Base-by-base conservation (phyloP, 2,329 filamentous ascomycete genomes). In the Nigrospora sphaerica region DNA sequence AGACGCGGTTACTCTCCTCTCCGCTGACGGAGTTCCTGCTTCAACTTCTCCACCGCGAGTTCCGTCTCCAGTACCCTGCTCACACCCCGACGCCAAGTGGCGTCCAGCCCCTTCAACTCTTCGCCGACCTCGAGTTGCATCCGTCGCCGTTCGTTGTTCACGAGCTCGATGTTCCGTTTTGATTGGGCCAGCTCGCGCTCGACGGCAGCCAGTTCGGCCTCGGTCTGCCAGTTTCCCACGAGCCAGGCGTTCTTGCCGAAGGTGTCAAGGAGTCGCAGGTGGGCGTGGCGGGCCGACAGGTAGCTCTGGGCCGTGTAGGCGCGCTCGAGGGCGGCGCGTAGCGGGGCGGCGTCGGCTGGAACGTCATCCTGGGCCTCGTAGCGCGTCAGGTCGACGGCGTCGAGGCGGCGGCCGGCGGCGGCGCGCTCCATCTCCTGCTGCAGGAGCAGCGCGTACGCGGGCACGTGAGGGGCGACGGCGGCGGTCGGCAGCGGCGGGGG, bases 201-300 rank as follows among this genome's bases (percentile, higher is more conserved):
- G 23, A 95, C 60, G 12, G 65, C 65, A 43, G 76, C 75, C 44
- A 95, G 66, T 37, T 88, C 77, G 38, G 80, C 79, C 67, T 96
- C 92, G 17, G 90, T 66, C 54, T 87, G 81, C 56, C 84, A 80
- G 65, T 98, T 98, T 6, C 81, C 81, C 10, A 95, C 77, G 46
- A 98, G 74, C 92, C 93, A 97, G 11, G 88, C 85, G 64, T 95
- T 95, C 68, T 88, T 88, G 54, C 92, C 93, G 65, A 84, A 84
- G 43, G 75, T 75, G 57, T 93, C 87, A 17, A 95, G 78, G n/a
- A 95, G 74, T 1, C 74, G 70, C 16, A 95, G 78, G 65, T 80
- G 74, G 32, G 72, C 57, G 33, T 70, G 63, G 4, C 80, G 75
- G n/a, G 66, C 58, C 12, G 62, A 53, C 12, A 83, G 70, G 64